Evolutionary conservation across 371 early-diverging fungal genomes (phyloP), one percentile per base, ranked within the genome.

Genomic region (Parasitella parasitica): DNA sequence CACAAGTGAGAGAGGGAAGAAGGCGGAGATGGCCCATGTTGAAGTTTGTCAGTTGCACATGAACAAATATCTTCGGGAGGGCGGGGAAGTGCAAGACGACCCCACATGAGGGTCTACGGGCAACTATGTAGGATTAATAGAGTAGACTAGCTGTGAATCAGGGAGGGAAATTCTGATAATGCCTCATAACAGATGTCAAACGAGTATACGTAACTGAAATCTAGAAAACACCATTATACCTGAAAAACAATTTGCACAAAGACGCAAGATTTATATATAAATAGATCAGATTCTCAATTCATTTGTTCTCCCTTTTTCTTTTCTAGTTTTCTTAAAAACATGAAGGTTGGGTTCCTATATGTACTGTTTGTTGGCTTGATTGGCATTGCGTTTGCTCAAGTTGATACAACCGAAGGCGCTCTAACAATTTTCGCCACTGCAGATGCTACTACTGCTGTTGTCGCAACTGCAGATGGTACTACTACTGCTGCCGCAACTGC

Each of bases 331-430:
- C 15, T 26, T 1, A 1, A 15, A 39, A 32, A n/a, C n/a, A 53
- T 61, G 54, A 61, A 61, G 22, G 22, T 20, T 43, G 43, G 11
- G 22, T 34, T 12, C 18, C 22, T 35, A 22, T 43, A 41, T 41
- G 20, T 41, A 18, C 32, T 53, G 11, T n/a, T 61, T 34, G 27
- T 32, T n/a, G 43, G 15, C n/a, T 54, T 36, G 43, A 54, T 61
- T 41, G 38, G 43, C 20, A 32, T 38, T 24, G 54, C 41, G 9
- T 61, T 41, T 53, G 54, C 61, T 32, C 61, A 61, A 54, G 61
- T n/a, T n/a, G n/a, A 54, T 13, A 3, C 41, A 28, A 50, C 15
- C 15, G 50, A 49, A 49, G 50, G 50, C 28, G 28, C 50, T 43
- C 43, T 20, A 9, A 43, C 43, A 1, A 22, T 20, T 43, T 18